Evolutionary conservation across 805 yeast genomes (phyloP), one percentile per base, ranked within the genome.

Genomic region (Metschnikowia henanensis): DNA sequence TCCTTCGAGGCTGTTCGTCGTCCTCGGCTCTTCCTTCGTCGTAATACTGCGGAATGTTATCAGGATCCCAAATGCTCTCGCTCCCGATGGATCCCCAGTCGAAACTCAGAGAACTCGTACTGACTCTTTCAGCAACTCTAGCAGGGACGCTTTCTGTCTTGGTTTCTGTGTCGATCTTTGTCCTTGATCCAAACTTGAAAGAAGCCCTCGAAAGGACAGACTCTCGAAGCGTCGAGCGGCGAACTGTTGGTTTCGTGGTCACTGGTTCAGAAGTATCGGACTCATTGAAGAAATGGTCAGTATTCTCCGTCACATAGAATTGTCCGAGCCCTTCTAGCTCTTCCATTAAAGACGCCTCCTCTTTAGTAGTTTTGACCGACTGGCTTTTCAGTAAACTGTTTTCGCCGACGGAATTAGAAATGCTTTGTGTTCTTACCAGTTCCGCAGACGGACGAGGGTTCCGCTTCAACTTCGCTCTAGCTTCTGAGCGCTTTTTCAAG

Each of bases 261-360:
- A n/a, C 16, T n/a, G 6, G 10, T 6, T 36, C 25, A 2, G 32
- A 16, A 10, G 16, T 26, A 16, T 26, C 21, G 10, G 22, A 26
- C 12, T 17, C 32, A 17, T 26, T 19, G 32, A 26, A 20, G 16
- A 36, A 18, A 12, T 19, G 8, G 13, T 36, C 39, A 6, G 33
- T 26, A 6, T 28, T 33, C 6, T 36, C 39, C 6, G 22, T 36
- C 6, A 15, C 26, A 20, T 29, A 36, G 33, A 36, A 36, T 2
- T 32, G 33, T 13, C 31, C 33, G 21, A 36, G 33, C 4, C 39
- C 39, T 19, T 19, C 31, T 18, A 36, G 28, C 18, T 36, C 39
- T 9, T 20, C 33, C 25, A 36, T 19, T 1, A 36, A n/a, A 4
- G 39, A 19, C 5, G 39, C 22, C 6, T 28, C 16, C n/a, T 28